phyloP scores from a whole-genome alignment of 2,329 filamentous ascomycete species.

The Colletotrichum incanum region DNA sequence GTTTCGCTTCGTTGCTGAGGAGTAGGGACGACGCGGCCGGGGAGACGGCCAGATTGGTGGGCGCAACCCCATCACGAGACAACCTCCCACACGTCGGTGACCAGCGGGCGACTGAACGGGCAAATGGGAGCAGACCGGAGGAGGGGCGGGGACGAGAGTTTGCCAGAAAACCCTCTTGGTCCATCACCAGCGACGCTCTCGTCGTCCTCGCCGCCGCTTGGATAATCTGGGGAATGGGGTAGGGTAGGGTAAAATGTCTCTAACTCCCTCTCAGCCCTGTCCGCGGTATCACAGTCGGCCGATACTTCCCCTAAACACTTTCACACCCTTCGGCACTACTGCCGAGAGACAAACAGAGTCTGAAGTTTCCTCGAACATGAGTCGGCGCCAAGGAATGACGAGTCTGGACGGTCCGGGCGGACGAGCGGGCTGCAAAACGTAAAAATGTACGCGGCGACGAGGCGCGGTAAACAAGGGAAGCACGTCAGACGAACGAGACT shows the following conservation, averaged over 20 bases:
- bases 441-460: constrained; percentile 1
- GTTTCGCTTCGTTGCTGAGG: constrained; percentile 32
- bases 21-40: constrained; percentile 9
- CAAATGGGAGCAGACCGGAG: constrained; percentile 14
- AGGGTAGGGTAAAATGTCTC: neutral
- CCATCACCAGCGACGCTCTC: neutral
- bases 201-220: neutral
- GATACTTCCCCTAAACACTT: neutral
- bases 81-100: constrained; percentile 15
- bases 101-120: constrained; percentile 19
- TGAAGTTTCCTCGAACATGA: constrained; percentile 25
- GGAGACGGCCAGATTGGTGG: constrained; percentile 14
- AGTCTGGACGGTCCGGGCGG: constrained; percentile 21
- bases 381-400: constrained; percentile 22
- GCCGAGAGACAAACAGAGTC: constrained; percentile 12
- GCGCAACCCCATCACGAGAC: constrained; percentile 9
- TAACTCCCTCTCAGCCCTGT: constrained; percentile 4
- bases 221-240: neutral
- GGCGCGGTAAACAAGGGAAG: constrained; percentile 2
- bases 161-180: neutral
- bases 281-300: neutral
- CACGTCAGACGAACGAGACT: constrained; percentile 37
- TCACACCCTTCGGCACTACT: constrained; percentile 1
- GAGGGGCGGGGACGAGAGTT: neutral
- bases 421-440: constrained; percentile 11